These are phyloP conservation scores for Leccinum subfulvum DNA, from an alignment of 1,284 basidiomycete genomes.

Conservation along the genomic window DNA sequence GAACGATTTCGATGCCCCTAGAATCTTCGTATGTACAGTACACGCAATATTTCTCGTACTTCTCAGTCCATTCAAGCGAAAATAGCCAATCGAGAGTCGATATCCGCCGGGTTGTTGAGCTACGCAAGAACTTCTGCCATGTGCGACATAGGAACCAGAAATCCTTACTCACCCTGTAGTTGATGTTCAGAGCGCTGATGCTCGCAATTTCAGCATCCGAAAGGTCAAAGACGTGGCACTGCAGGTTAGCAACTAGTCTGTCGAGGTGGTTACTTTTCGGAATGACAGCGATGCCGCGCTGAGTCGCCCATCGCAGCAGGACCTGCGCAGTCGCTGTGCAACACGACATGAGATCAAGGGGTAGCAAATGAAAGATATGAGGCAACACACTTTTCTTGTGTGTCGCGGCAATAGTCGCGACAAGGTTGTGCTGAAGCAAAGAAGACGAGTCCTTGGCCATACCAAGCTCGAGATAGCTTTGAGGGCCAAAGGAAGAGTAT, in stretches of 20 bases:
- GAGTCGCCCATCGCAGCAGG: constrained; percentile 76
- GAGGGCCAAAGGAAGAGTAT: constrained; percentile 77
- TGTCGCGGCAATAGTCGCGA: constrained; percentile 48
- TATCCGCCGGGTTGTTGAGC: constrained; percentile 71
- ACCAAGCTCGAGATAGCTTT: constrained; percentile 67
- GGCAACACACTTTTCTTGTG: constrained; percentile 52
- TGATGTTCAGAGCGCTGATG: constrained; percentile 63
- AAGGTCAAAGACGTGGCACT: constrained; percentile 57
- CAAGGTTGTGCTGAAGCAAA: constrained; percentile 52
- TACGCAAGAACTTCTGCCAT: constrained; percentile 25
- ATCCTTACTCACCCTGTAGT: constrained; percentile 50
- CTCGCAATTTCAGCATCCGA: constrained; percentile 55
- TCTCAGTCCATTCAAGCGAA: constrained; percentile 52
- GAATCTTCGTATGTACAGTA: background rate
- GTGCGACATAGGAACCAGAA: background rate
- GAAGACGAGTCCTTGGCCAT: constrained; percentile 48
- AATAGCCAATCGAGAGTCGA: constrained; percentile 62
- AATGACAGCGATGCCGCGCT: constrained; percentile 74
- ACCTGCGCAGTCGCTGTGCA: constrained; percentile 56
- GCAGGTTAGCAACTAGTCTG: constrained; percentile 63
- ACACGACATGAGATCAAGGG: constrained; percentile 3
- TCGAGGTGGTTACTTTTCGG: constrained; percentile 65
- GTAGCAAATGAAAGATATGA: background rate
- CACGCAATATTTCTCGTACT: background rate
- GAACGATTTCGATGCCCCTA: constrained; percentile 1